Percentiles rank a stretch among this genome's conserved stretches.
Conservation (phyloP, 1,284 basidiomycete species). For the Grifola frondosa region DNA sequence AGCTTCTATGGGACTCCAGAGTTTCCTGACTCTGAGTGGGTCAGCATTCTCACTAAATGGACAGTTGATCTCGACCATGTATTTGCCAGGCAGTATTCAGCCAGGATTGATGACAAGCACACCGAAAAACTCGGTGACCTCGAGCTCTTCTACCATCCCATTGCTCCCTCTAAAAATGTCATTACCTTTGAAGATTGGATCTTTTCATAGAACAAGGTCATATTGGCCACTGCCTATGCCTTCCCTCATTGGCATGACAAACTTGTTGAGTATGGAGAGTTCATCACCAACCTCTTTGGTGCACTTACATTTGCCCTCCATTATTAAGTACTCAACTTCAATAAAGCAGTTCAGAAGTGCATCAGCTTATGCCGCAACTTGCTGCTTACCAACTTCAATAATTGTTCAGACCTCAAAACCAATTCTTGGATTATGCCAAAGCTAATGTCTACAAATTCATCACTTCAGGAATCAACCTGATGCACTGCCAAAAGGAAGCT, state of each 20-base stretch:
- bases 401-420: neutral
- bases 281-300: neutral
- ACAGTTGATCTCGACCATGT: constrained; percentile 4
- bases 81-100: neutral
- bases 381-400: constrained; percentile 1
- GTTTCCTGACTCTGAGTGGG: neutral
- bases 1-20: too few species aligned
- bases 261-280: neutral
- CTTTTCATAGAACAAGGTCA: neutral
- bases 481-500: too few species aligned
- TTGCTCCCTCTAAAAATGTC: neutral
- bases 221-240: neutral
- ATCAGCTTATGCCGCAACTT: neutral
- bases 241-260: constrained; percentile 1
- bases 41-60: neutral
- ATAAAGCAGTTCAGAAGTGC: neutral
- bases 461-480: too few species aligned
- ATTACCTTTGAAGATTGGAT: neutral
- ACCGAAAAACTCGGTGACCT: neutral
- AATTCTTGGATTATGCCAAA: neutral
- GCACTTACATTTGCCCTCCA: neutral
- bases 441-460: too few species aligned
- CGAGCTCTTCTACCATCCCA: neutral
- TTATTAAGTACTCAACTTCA: neutral
- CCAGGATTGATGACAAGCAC: neutral